A percentile compares a stretch with the other conserved stretches of the same genome.
These are phyloP conservation scores for Pestalotiopsis sp. DNA, from an alignment of 2,329 filamentous ascomycete species.

Conservation along the genomic window DNA sequence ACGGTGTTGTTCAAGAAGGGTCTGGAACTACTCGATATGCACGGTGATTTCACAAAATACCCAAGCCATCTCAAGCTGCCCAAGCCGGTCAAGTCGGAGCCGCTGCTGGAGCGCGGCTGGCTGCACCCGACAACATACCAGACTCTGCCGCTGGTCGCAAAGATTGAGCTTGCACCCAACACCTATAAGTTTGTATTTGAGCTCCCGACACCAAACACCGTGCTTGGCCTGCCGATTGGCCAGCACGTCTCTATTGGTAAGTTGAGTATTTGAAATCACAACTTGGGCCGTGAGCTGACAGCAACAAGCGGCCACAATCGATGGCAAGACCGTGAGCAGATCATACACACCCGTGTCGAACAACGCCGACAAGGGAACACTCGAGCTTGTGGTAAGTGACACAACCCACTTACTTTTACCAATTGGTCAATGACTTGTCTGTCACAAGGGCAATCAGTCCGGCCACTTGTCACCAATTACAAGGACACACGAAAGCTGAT, in stretches of 20 bases:
- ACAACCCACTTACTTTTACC: background rate
- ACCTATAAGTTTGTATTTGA: conserved; percentile 51
- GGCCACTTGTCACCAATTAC: no score
- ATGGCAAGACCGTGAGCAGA: conserved; percentile 48
- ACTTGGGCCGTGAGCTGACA: background rate
- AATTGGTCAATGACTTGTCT: background rate
- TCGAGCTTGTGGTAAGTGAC: conserved; percentile 45
- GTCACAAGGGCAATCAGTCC: no score
- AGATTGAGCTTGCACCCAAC: conserved; percentile 42
- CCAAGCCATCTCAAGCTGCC: conserved; percentile 43
- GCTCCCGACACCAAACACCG: conserved; percentile 44
- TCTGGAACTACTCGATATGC: conserved; percentile 34
- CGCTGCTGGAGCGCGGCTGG: conserved; percentile 46
- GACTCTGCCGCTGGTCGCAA: conserved; percentile 45
- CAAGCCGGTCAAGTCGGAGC: conserved; percentile 38
- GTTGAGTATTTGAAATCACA: background rate
- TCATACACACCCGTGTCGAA: conserved; percentile 60
- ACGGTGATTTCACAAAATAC: conserved; percentile 36
- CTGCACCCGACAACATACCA: conserved; percentile 53
- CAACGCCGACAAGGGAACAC: conserved; percentile 48
- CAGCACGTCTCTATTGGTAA: conserved; percentile 55
- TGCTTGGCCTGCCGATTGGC: conserved; percentile 58
- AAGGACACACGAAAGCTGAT: background rate
- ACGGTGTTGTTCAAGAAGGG: conserved; percentile 32
- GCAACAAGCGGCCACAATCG: conserved; percentile 40